Evolutionary conservation across 2,329 filamentous ascomycete species (phyloP), one percentile per base, ranked within the genome.

Genomic region (Cladosporium sp.): DNA sequence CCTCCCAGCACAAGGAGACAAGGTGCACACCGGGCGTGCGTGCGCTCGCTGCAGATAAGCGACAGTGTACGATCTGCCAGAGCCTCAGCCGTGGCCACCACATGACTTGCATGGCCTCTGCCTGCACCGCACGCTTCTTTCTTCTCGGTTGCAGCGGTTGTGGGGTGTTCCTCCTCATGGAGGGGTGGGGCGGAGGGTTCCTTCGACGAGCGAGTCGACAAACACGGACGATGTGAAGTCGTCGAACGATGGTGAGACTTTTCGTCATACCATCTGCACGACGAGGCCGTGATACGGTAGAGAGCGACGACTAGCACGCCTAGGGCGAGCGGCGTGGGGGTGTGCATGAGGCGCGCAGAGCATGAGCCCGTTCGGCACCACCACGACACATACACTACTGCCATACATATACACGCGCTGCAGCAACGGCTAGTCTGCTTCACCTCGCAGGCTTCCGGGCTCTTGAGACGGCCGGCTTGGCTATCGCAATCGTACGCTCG

Each of bases 141-240:
- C 61, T 64, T 55, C 61, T 64, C 61, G 61, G 34, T 47, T 64
- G 61, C 61, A 64, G 61, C 61, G 61, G 61, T 26, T 64, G 60
- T 26, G 60, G 60, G 59, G 32, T 24, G 34, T 21, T 44, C 12
- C 41, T 47, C n/a, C 3, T 47, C 41, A 21, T n/a, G 26, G 32
- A 52, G 15, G 51, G 28, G 60, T 55, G 61, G n/a, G 61, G 57
- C 51, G 61, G 26, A 34, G 6, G 18, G 21, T 38, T 58, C 32
- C 34, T 38, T 26, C 32, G 21, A 6, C 18, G 12, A 58, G n/a
- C 34, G 57, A 36, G 18, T 41, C 30, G 60, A 64, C n/a, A 26
- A 64, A 32, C 30, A 49, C 44, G 28, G 30, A 32, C n/a, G 47
- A 51, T 32, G 59, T 44, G 57, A 59, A 41, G 61, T 47, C 32